phyloP scores from a whole-genome alignment of 306 rosid genomes.

The Clitoria ternatea region DNA sequence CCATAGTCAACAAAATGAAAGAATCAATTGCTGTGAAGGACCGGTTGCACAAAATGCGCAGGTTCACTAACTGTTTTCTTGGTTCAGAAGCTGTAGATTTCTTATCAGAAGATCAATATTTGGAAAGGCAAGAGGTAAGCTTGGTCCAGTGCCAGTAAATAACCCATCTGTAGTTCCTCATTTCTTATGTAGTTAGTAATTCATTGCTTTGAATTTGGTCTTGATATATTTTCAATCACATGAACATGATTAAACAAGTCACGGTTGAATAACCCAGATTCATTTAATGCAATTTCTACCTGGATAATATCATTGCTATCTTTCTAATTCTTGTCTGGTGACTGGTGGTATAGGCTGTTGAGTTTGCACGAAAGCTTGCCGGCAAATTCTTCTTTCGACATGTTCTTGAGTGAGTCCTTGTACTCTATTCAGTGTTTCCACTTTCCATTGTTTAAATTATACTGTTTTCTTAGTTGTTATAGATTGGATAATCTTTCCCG shows the following conservation, averaged over 20 bases:
- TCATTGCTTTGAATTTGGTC: not conserved
- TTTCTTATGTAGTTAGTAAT: not conserved
- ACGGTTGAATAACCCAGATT: not conserved
- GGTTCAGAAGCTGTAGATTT: constrained; percentile 87
- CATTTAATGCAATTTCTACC: not conserved
- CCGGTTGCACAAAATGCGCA: constrained; percentile 71
- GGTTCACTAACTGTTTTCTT: constrained; percentile 66
- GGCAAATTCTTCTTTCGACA: constrained; percentile 65
- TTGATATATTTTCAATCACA: constrained; percentile 9
- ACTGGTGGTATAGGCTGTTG: constrained; percentile 60
- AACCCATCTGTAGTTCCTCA: not conserved
- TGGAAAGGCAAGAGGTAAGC: constrained; percentile 87
- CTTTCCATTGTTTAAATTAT: constrained; percentile 15
- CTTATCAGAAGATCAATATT: constrained; percentile 89
- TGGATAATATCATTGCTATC: constrained; percentile 11
- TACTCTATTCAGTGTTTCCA: constrained; percentile 9
- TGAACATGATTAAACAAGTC: not conserved
- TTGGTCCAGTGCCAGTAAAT: constrained; percentile 13
- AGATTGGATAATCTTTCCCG: not conserved
- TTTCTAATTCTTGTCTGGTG: constrained; percentile 30
- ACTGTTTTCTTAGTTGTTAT: constrained; percentile 18
- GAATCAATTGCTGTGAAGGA: constrained; percentile 67
- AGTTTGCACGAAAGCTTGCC: constrained; percentile 89
- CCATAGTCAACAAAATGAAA: constrained; percentile 76
- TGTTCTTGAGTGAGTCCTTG: constrained; percentile 74